Percentiles rank a stretch among this genome's conserved stretches.
Conservation (phyloP, 2,329 filamentous ascomycete genomes). For the Polytolypa hystricis region DNA sequence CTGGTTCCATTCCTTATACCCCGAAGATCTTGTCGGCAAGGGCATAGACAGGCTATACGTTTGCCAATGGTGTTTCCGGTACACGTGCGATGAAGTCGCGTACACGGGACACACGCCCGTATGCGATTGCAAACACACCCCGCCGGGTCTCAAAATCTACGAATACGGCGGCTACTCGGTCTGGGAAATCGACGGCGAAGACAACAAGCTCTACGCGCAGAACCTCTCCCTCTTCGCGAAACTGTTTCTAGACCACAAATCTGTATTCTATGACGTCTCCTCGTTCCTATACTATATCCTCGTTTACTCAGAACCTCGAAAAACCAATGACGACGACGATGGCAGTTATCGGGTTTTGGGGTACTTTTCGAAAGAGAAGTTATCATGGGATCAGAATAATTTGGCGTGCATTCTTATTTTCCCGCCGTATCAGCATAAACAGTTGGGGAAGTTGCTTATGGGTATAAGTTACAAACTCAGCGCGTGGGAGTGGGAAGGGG, state of each 20-base stretch:
- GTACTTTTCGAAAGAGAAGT: conserved; percentile 99
- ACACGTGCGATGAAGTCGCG: conserved; percentile 44
- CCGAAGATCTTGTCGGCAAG: conserved; percentile 51
- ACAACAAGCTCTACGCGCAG: conserved; percentile 81
- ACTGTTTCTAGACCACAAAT: conserved; percentile 95
- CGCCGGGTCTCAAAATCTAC: conserved; percentile 67
- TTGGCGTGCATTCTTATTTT: conserved; percentile 93
- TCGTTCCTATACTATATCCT: conserved; percentile 93
- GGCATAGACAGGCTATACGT: conserved; percentile 60
- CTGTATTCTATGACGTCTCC: conserved; percentile 91
- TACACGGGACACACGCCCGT: conserved; percentile 31
- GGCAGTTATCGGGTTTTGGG: conserved; percentile 57
- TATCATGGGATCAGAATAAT: conserved; percentile 98
- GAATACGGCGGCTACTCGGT: conserved; percentile 70
- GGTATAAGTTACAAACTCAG: conserved; percentile 89
- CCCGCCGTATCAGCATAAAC: conserved; percentile 87
- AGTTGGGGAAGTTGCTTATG: conserved; percentile 80
- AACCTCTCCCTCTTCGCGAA: conserved; percentile 95
- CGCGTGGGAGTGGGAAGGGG: conserved; percentile 52
- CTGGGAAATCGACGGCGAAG: conserved; percentile 85
- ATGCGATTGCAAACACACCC: conserved; percentile 44
- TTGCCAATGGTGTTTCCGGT: conserved; percentile 90
- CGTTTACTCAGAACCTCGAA: conserved; percentile 53
- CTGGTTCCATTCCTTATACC: conserved; percentile 88
- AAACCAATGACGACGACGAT: conserved; percentile 19